phyloP scores from a whole-genome alignment of 2,329 filamentous ascomycete species.

The Penicillium sp. region DNA sequence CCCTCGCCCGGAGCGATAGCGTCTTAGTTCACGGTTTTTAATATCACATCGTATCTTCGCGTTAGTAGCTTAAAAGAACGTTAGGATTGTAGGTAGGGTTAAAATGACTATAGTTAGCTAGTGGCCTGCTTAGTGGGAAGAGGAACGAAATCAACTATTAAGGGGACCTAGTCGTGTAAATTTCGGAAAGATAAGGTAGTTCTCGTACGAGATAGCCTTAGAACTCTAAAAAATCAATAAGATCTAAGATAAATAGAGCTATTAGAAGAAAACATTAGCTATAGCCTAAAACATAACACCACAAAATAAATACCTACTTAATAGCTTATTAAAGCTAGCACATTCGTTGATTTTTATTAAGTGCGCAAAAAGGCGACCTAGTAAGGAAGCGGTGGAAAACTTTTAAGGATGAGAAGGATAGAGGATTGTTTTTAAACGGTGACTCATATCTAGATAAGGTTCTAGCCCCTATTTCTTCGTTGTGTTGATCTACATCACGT shows the following conservation, averaged over 20 bases:
- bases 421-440: background rate
- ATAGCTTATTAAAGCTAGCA: background rate
- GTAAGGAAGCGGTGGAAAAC: background rate
- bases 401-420: background rate
- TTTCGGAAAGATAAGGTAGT: no score
- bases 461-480: background rate
- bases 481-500: background rate
- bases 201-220: no score
- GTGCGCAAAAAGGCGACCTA: background rate
- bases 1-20: no score
- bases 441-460: background rate
- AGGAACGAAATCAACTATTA: no score
- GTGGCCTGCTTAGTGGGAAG: no score
- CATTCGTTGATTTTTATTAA: background rate
- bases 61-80: no score
- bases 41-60: no score
- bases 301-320: background rate
- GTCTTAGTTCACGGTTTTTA: no score
- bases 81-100: no score
- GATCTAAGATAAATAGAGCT: background rate
- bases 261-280: background rate
- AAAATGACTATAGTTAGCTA: no score
- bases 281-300: background rate
- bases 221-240: no score
- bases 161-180: no score